Percentiles rank a stretch among this genome's conserved stretches.
phyloP scores from a whole-genome alignment of 257 asterid genomes.

The Jacaranda mimosifolia region DNA sequence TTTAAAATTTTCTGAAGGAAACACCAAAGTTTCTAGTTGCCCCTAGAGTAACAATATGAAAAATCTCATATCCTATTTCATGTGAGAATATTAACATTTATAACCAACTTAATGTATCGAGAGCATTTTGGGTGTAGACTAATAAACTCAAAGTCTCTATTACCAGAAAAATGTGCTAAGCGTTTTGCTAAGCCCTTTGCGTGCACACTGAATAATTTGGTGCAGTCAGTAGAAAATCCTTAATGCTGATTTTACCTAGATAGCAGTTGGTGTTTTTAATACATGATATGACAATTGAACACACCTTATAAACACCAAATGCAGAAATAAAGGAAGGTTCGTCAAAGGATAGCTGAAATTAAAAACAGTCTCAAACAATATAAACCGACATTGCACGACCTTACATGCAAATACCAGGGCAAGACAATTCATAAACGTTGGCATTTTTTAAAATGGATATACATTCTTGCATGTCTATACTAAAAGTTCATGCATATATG shows the following conservation, averaged over 20 bases:
- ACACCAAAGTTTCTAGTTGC: not conserved
- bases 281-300: not conserved
- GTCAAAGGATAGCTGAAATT: not conserved
- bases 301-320: not conserved
- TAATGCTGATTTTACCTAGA: not conserved
- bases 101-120: not conserved
- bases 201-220: not conserved
- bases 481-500: conserved; percentile 16
- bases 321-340: not conserved
- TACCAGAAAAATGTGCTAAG: not conserved
- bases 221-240: not conserved
- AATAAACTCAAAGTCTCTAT: conserved; percentile 2
- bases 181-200: not conserved
- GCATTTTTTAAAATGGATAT: not conserved
- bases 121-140: not conserved
- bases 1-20: not conserved
- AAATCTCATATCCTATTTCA: not conserved
- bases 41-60: not conserved
- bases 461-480: not conserved
- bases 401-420: conserved; percentile 12
- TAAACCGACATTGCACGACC: not conserved
- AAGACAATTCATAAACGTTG: not conserved
- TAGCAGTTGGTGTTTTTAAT: too few relatives aligned
- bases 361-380: not conserved
- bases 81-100: conserved; percentile 6